Percentiles rank a stretch among this genome's conserved stretches.
phyloP scores from a whole-genome alignment of 345 rosid genomes.

The Cardiospermum halicacabum region DNA sequence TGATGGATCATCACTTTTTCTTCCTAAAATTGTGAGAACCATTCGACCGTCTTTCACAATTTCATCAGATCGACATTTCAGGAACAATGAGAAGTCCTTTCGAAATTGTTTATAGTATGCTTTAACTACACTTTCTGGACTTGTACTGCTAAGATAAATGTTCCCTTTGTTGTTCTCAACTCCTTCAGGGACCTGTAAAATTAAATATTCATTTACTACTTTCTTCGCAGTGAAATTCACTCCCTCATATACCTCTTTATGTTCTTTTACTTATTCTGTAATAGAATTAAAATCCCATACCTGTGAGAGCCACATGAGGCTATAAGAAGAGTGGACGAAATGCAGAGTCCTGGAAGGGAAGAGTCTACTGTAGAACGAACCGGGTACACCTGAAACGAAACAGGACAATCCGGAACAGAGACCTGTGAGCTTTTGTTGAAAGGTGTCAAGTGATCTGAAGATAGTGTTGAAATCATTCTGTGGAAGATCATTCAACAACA shows the following conservation, averaged over 20 bases:
- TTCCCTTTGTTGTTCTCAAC: slow-evolving; percentile 40
- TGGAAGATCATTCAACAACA: slow-evolving; percentile 48
- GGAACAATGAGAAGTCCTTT: slow-evolving; percentile 35
- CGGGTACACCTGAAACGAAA: slow-evolving; percentile 32
- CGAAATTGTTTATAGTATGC: slow-evolving; percentile 51
- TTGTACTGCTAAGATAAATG: slow-evolving; percentile 41
- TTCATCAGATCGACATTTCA: slow-evolving; percentile 44
- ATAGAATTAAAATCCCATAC: too few relatives aligned
- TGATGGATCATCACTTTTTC: slow-evolving; percentile 39
- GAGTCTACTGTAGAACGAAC: slow-evolving; percentile 49
- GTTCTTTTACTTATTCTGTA: too few relatives aligned
- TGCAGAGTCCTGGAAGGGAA: slow-evolving; percentile 31
- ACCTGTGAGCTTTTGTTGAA: slow-evolving; percentile 20
- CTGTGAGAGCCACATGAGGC: slow-evolving; percentile 54
- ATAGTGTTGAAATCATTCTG: slow-evolving; percentile 48
- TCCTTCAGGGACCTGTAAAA: slow-evolving; percentile 42
- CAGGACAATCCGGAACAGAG: slow-evolving; percentile 6
- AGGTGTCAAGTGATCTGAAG: slow-evolving; percentile 35
- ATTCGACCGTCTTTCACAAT: slow-evolving; percentile 42
- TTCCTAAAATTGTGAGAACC: slow-evolving; percentile 43
- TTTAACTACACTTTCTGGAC: slow-evolving; percentile 31
- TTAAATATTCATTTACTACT: background rate
- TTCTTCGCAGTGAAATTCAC: too few relatives aligned
- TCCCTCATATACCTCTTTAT: too few relatives aligned
- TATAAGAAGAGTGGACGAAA: slow-evolving; percentile 42